A percentile compares a stretch with the other conserved stretches of the same genome.
Conservation (phyloP, 352 stramenopile species). For the Globisporangium spinosum region DNA sequence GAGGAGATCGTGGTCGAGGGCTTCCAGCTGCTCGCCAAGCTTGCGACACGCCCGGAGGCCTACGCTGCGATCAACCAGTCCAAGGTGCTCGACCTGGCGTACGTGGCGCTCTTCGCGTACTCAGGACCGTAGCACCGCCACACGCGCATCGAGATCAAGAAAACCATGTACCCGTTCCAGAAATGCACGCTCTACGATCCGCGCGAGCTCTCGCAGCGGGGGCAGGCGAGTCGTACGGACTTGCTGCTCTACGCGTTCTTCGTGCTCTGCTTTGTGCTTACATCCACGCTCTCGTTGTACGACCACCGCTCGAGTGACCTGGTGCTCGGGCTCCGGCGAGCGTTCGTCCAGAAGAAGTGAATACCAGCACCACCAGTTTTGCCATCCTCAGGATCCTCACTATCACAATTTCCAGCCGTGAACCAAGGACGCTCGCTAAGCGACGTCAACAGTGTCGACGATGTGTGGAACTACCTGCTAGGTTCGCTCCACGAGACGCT, state of each 20-base stretch:
- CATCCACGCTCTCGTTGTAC: constrained; percentile 41
- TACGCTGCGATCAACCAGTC: constrained; percentile 52
- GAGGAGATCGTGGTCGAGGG: constrained; percentile 74
- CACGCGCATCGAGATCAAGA: constrained; percentile 62
- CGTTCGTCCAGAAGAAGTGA: constrained; percentile 18
- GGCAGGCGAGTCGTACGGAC: constrained; percentile 38
- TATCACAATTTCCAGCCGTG: not conserved
- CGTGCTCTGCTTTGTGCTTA: constrained; percentile 43
- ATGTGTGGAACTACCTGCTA: constrained; percentile 57
- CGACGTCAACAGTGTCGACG: constrained; percentile 34
- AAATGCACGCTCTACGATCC: constrained; percentile 65
- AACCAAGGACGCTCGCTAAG: constrained; percentile 20
- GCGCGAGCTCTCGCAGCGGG: constrained; percentile 39
- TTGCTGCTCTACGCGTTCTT: constrained; percentile 43
- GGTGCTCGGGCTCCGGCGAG: constrained; percentile 25
- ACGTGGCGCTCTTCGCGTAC: constrained; percentile 67
- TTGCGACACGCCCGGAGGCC: constrained; percentile 42
- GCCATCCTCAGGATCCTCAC: not conserved
- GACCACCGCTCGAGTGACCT: constrained; percentile 37
- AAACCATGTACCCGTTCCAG: constrained; percentile 58
- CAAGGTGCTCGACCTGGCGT: constrained; percentile 69
- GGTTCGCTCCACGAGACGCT: constrained; percentile 36
- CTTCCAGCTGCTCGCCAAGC: constrained; percentile 57
- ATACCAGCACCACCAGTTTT: not conserved
- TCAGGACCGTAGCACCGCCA: constrained; percentile 54